phyloP scores from a whole-genome alignment of 2,329 filamentous ascomycete genomes.

The Clonostachys sp. region DNA sequence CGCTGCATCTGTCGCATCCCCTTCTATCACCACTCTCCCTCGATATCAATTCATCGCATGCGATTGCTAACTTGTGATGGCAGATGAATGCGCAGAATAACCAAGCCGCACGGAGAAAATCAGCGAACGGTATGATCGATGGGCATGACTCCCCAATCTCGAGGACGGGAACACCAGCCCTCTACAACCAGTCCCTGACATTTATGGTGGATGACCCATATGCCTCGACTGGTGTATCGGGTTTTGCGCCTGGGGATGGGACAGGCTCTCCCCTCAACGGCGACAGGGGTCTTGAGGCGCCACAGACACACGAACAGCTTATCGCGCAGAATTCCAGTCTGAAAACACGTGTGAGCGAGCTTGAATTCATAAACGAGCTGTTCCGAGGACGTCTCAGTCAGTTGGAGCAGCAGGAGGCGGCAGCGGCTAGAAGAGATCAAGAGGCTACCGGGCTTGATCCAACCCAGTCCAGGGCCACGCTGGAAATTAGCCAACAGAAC shows the following conservation, averaged over 20 bases:
- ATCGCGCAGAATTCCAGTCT: slow-evolving; percentile 76
- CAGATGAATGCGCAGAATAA: slow-evolving; percentile 1
- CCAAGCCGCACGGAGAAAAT: slow-evolving; percentile 39
- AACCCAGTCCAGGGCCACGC: slow-evolving; percentile 50
- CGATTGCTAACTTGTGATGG: neutral
- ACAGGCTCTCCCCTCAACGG: slow-evolving; percentile 43
- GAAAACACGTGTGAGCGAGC: slow-evolving; percentile 92
- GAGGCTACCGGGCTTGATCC: slow-evolving; percentile 53
- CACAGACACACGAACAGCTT: slow-evolving; percentile 76
- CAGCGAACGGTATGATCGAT: slow-evolving; percentile 61
- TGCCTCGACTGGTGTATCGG: slow-evolving; percentile 45
- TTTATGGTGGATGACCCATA: slow-evolving; percentile 76
- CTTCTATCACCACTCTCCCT: too few relatives aligned
- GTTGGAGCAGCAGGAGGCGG: slow-evolving; percentile 71
- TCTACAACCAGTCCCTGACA: slow-evolving; percentile 71
- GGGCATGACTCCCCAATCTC: slow-evolving; percentile 66
- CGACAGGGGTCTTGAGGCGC: slow-evolving; percentile 63
- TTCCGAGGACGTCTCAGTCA: slow-evolving; percentile 74
- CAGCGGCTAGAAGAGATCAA: slow-evolving; percentile 56
- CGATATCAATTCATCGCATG: too few relatives aligned
- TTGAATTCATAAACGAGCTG: slow-evolving; percentile 89
- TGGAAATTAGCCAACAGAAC: slow-evolving; percentile 37
- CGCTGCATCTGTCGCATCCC: too few relatives aligned
- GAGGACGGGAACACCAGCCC: slow-evolving; percentile 71
- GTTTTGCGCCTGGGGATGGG: slow-evolving; percentile 46